Base-by-base conservation (phyloP, 495 filamentous ascomycete genomes). In the Echria macrotheca region DNA sequence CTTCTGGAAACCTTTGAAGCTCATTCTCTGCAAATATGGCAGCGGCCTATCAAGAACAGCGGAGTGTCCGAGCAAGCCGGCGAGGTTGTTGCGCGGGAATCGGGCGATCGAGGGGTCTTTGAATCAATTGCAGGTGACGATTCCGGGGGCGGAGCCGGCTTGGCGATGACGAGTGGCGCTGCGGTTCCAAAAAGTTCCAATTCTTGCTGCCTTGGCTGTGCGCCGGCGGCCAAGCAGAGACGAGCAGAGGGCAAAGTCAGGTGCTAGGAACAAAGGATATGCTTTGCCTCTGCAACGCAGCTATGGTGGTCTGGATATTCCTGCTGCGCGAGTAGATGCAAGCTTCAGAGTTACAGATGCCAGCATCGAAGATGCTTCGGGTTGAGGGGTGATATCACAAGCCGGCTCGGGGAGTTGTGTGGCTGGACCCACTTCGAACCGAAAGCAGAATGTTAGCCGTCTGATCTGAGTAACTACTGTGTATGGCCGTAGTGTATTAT, bases 1-100 rank as follows among this genome's bases (percentile, higher is more conserved):
- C 75, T 95, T 96, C 69, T 85, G 81, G 62, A 98, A 87, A 53
- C 93, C 93, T 72, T 91, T 91, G 73, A 95, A 90, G 81, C 91
- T 96, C 93, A 98, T 98, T 57, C 56, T 64, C 45, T 6, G 31
- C 38, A 17, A 49, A 33, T 41, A 18, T 18, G n/a, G 5, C 23
- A 23, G 4, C 10, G 26, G 45, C 6, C 19, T 28, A 23, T 14
- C 23, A 24, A 41, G 21, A 41, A 14, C 12, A 48, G 11, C n/a
- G 6, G 9, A 25, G 24, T 19, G 25, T 44, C 25, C 26, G 42
- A 44, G 25, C n/a, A 44, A 31, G 42, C 42, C 26, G 25, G 42
- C 17, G 21, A 5, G 4, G 42, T 32, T 44, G 42, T 32, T 29
- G 42, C 9, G 42, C 19, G 29, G 24, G 26, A 18, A 22, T 21